phyloP scores from a whole-genome alignment of 257 asterid genomes.

The Schizonepeta tenuifolia region DNA sequence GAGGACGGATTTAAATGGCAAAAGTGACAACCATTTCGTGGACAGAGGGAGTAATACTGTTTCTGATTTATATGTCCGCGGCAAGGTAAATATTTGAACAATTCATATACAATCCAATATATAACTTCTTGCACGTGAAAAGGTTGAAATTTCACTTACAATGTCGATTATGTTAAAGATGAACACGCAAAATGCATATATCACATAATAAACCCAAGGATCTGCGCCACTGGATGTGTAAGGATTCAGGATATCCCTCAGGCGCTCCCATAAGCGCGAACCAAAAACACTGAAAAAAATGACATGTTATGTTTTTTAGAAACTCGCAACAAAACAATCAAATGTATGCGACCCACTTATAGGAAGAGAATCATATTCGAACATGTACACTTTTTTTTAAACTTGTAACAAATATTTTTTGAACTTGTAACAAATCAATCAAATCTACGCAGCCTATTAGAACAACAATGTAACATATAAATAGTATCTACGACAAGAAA shows the following conservation, averaged over 20 bases:
- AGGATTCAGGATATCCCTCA: conserved; percentile 80
- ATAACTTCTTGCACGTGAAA: not conserved
- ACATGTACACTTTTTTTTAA: no score
- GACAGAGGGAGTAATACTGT: no score
- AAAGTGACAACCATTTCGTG: no score
- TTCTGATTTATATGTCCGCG: not conserved
- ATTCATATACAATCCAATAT: not conserved
- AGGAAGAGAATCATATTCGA: no score
- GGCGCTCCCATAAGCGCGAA: conserved; percentile 75
- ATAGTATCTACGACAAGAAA: not conserved
- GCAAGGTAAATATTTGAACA: not conserved
- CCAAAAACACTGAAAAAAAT: conserved; percentile 68
- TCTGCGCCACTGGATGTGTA: conserved; percentile 75
- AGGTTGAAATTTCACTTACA: conserved; percentile 59
- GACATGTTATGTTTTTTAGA: conserved; percentile 33
- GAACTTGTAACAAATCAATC: no score
- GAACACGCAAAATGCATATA: conserved; percentile 90
- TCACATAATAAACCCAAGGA: conserved; percentile 92
- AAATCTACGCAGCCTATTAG: no score
- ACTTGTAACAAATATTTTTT: no score
- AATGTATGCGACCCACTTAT: no score
- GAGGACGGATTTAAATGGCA: no score
- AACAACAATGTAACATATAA: no score
- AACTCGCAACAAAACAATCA: conserved; percentile 19
- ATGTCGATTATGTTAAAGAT: conserved; percentile 93